Evolutionary conservation across 352 stramenopile species (phyloP), one percentile per base, ranked within the genome.

Genomic region (Globisporangium viniferum): DNA sequence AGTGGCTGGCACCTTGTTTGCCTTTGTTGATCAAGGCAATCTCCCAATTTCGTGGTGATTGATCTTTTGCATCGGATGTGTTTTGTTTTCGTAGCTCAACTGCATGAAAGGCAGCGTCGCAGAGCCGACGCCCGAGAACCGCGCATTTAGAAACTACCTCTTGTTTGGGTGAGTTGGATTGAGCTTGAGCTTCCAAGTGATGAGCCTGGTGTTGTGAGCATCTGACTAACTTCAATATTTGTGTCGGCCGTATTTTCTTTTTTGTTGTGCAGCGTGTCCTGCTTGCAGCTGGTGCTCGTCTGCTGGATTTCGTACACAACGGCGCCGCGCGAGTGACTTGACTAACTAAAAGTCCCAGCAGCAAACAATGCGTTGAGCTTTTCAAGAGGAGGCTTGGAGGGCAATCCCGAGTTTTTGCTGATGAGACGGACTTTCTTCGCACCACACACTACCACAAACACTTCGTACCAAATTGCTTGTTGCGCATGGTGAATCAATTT

Each of bases 251-350:
- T 12, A 24, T 46, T 3, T 29, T 48, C 46, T 20, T 7, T 7
- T 31, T 41, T 62, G 12, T 27, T 51, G 7, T 60, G 22, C 59
- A 94, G 86, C 20, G 84, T 92, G 31, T 94, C 86, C 35, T 94
- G 86, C 68, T 75, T 94, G 67, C 86, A 94, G 64, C 82, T 94
- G 18, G 73, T 94, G 48, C 74, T 94, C 36, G 84, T 94, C 18
- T 92, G 79, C 68, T 94, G 82, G 84, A 94, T 92, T 72, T 94
- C 86, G 35, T 94, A 94, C 80, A 94, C 84, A 54, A 93, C 84
- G 4, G 77, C 86, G 33, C 86, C 86, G 24, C 80, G 75, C 6
- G 74, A 91, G 55, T 90, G n/a, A 62, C 31, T 15, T 12, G 18
- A 10, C 44, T 8, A 51, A 51, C 31, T 61, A 31, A 46, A 41